These are phyloP conservation scores for Gossypium gossypioides DNA, from an alignment of 441 rosid species.

Conservation along the genomic window DNA sequence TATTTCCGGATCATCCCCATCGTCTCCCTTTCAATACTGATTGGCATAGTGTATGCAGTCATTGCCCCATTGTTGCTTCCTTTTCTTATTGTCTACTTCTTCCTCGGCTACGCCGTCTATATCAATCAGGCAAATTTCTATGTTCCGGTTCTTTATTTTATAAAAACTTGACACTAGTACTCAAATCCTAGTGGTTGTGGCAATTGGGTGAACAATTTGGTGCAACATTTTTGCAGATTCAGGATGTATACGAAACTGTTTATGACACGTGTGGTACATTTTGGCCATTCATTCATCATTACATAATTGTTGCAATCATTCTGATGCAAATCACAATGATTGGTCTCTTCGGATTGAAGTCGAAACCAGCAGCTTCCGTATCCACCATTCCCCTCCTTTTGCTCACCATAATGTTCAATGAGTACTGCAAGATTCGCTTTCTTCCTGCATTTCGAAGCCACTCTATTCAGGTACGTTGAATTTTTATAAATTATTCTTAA, in stretches of 20 bases:
- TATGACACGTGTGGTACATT: slow-evolving; percentile 71
- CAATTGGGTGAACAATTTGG: neutral
- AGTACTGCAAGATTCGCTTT: slow-evolving; percentile 81
- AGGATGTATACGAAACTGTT: slow-evolving; percentile 58
- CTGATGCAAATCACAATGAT: slow-evolving; percentile 92
- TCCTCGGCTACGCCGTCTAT: slow-evolving; percentile 64
- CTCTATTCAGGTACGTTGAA: slow-evolving; percentile 46
- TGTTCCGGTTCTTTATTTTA: neutral
- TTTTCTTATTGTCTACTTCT: slow-evolving; percentile 64
- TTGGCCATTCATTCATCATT: slow-evolving; percentile 81
- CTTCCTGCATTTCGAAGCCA: slow-evolving; percentile 56
- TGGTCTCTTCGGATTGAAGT: slow-evolving; percentile 79
- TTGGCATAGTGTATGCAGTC: slow-evolving; percentile 76
- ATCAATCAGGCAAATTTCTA: slow-evolving; percentile 60
- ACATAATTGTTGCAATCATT: slow-evolving; percentile 47
- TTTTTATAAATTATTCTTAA: neutral
- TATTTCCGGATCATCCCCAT: slow-evolving; percentile 68
- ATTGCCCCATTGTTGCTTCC: slow-evolving; percentile 75
- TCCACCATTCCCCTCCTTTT: slow-evolving; percentile 64
- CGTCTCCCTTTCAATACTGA: slow-evolving; percentile 55
- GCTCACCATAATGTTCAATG: slow-evolving; percentile 62
- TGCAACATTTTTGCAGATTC: slow-evolving; percentile 39
- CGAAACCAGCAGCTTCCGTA: slow-evolving; percentile 72
- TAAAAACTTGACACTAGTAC: neutral
- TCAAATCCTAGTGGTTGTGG: neutral